A percentile compares a stretch with the other conserved stretches of the same genome.
Conservation (phyloP, 208 protist species). For the Trypanosoma conorhini region DNA sequence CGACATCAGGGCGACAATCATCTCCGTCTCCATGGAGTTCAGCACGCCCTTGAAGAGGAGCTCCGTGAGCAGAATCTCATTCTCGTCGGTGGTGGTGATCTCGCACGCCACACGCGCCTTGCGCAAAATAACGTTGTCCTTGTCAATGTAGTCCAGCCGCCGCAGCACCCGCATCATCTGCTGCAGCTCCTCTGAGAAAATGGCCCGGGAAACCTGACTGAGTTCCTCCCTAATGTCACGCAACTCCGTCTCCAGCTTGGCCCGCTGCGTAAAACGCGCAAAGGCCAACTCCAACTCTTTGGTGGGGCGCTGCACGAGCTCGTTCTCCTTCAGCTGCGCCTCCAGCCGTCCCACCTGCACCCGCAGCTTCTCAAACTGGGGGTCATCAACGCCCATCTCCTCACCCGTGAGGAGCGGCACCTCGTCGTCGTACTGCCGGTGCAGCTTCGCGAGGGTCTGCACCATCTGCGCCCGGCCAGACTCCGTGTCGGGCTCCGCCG, state of each 20-base stretch:
- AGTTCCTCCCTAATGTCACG: conserved; percentile 82
- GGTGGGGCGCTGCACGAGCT: conserved; percentile 63
- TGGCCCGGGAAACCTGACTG: conserved; percentile 76
- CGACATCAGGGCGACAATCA: conserved; percentile 95
- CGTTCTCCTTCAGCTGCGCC: conserved; percentile 70
- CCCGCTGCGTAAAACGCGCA: conserved; percentile 74
- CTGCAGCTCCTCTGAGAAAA: conserved; percentile 95
- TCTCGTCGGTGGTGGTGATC: conserved; percentile 98
- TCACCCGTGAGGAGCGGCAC: conserved; percentile 94
- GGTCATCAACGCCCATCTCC: conserved; percentile 96
- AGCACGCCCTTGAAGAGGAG: conserved; percentile 98
- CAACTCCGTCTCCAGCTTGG: conserved; percentile 63
- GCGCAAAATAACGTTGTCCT: conserved; percentile 97
- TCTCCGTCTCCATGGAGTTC: conserved; percentile 96
- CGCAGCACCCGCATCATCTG: conserved; percentile 97
- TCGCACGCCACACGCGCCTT: conserved; percentile 98
- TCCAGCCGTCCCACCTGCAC: conserved; percentile 88
- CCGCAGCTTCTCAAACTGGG: conserved; percentile 69
- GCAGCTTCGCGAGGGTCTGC: conserved; percentile 76
- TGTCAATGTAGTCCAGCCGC: conserved; percentile 96
- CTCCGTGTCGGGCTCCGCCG: conserved; percentile 73
- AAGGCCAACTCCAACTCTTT: conserved; percentile 57
- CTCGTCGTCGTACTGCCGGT: conserved; percentile 65
- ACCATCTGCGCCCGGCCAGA: conserved; percentile 72
- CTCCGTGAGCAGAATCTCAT: conserved; percentile 98